Evolutionary conservation across 257 asterid species (phyloP).

Genomic region (Salvia rosmarinus): DNA sequence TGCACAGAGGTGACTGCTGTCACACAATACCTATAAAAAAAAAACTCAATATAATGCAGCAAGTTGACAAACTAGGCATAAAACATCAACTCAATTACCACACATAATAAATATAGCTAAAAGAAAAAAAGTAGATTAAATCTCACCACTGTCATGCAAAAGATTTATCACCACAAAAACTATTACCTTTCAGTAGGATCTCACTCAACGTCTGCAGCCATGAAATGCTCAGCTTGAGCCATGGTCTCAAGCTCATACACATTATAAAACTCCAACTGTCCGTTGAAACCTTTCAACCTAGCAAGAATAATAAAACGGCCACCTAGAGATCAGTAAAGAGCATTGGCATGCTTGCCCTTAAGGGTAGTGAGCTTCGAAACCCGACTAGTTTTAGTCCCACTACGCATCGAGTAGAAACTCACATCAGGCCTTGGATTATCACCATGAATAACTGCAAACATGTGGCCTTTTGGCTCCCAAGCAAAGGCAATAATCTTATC

Average conservation of each 20-base stretch:
- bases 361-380: constrained; percentile 86
- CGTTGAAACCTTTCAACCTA: constrained; percentile 83
- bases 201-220: constrained; percentile 98
- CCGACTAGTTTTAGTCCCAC: constrained; percentile 65
- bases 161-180: constrained; percentile 1
- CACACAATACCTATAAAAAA: constrained; percentile 68
- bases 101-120: neutral
- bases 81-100: neutral
- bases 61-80: neutral
- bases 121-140: neutral
- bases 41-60: neutral
- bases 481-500: constrained; percentile 95
- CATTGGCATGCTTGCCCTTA: constrained; percentile 90
- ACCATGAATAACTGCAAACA: constrained; percentile 94
- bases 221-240: constrained; percentile 85
- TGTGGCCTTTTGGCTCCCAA: constrained; percentile 98
- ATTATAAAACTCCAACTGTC: constrained; percentile 88
- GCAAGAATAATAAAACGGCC: constrained; percentile 87
- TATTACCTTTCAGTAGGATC: constrained; percentile 97
- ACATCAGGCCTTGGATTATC: constrained; percentile 92
- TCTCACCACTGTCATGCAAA: neutral
- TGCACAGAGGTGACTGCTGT: constrained; percentile 94
- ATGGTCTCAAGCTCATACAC: constrained; percentile 98
- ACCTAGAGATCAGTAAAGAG: constrained; percentile 91
- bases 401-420: constrained; percentile 89